Evolutionary conservation across 805 yeast genomes (phyloP).

Genomic region (Candida anglica): DNA sequence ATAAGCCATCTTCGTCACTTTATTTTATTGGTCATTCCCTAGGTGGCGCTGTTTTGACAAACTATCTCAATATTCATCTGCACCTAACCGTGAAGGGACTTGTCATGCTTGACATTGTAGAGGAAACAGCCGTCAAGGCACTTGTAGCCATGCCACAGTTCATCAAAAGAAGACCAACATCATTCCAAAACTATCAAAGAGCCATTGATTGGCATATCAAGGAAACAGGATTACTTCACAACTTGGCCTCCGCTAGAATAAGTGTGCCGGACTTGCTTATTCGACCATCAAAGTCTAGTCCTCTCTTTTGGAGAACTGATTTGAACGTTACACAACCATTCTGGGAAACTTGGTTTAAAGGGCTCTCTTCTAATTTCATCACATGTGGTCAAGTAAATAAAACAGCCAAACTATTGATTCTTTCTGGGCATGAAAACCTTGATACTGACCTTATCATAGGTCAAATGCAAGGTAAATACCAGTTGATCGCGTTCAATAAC

Average conservation of each 20-base stretch:
- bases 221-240: slow-evolving; percentile 48
- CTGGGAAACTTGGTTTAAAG: slow-evolving; percentile 84
- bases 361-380: slow-evolving; percentile 52
- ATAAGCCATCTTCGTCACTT: slow-evolving; percentile 27
- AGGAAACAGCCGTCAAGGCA: slow-evolving; percentile 81
- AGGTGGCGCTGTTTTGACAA: slow-evolving; percentile 83
- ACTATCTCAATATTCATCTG: slow-evolving; percentile 29
- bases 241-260: slow-evolving; percentile 57
- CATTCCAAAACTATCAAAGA: slow-evolving; percentile 46
- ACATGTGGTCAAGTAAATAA: slow-evolving; percentile 21
- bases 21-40: slow-evolving; percentile 84
- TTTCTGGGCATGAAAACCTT: slow-evolving; percentile 86
- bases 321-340: slow-evolving; percentile 54
- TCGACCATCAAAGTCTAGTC: slow-evolving; percentile 8
- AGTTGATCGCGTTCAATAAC: slow-evolving; percentile 71
- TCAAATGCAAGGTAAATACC: slow-evolving; percentile 97
- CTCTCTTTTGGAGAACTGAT: slow-evolving; percentile 60
- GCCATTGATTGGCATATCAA: slow-evolving; percentile 84
- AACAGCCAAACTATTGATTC: slow-evolving; percentile 62
- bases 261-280: slow-evolving; percentile 73
- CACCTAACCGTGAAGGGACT: slow-evolving; percentile 71
- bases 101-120: slow-evolving; percentile 85
- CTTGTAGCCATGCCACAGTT: slow-evolving; percentile 65
- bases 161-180: slow-evolving; percentile 58
- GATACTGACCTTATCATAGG: slow-evolving; percentile 88